Evolutionary conservation across 345 rosid genomes (phyloP).

Genomic region (Diplotaxis tenuifolia): DNA sequence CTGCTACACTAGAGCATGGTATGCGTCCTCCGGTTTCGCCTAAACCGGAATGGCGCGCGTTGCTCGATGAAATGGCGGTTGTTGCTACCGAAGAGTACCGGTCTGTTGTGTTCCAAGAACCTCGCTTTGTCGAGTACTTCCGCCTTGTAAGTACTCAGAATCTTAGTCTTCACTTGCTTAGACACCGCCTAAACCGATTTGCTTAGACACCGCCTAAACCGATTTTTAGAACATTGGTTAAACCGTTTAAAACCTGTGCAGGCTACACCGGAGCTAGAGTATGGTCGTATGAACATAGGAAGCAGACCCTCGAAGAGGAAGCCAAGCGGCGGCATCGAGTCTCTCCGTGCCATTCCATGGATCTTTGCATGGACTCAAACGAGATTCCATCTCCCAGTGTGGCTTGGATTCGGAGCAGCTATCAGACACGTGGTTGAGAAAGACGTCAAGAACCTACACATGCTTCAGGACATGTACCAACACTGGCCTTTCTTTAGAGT

Average conservation of each 20-base stretch:
- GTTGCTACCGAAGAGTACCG: constrained; percentile 88
- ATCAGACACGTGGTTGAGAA: constrained; percentile 63
- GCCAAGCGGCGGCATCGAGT: constrained; percentile 96
- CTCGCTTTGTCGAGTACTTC: constrained; percentile 94
- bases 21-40: constrained; percentile 93
- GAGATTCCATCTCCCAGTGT: constrained; percentile 95
- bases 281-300: constrained; percentile 98
- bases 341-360: constrained; percentile 99
- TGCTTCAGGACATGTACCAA: constrained; percentile 88
- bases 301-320: constrained; percentile 95
- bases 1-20: constrained; percentile 97
- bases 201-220: too few species aligned
- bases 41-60: constrained; percentile 89
- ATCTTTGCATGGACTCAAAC: constrained; percentile 99
- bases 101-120: constrained; percentile 84
- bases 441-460: constrained; percentile 66
- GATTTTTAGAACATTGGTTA: neutral
- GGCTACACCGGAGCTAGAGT: constrained; percentile 99
- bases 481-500: constrained; percentile 97
- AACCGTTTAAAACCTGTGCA: constrained; percentile 37
- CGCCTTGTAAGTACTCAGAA: constrained; percentile 97
- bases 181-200: too few species aligned
- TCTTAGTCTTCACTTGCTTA: too few species aligned
- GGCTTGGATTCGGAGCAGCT: constrained; percentile 97
- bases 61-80: constrained; percentile 92